These are phyloP conservation scores for Neurospora africana DNA, from an alignment of 495 filamentous ascomycete genomes.

Conservation along the genomic window DNA sequence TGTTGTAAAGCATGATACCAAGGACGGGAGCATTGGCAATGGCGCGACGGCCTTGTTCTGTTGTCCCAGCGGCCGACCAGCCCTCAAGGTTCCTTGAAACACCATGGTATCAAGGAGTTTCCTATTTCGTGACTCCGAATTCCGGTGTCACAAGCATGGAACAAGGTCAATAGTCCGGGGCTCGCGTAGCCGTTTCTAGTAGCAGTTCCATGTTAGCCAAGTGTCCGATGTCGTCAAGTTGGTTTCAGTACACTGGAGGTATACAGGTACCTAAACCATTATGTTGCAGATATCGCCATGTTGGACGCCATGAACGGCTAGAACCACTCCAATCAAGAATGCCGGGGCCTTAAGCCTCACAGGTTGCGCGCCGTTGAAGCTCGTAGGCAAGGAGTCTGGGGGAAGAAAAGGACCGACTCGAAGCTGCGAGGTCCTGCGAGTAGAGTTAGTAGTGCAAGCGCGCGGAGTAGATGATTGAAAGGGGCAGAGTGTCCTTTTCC, in stretches of 20 bases:
- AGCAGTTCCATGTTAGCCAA: background rate
- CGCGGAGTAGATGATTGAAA: slow-evolving; percentile 5
- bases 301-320: background rate
- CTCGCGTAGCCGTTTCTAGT: background rate
- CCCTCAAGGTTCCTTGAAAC: background rate
- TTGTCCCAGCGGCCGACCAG: background rate
- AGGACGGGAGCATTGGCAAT: background rate
- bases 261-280: background rate
- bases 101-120: background rate
- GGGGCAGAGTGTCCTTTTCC: background rate
- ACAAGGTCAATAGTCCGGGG: background rate
- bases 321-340: background rate
- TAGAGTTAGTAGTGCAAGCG: slow-evolving; percentile 14
- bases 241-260: background rate
- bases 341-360: background rate
- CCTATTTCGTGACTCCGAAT: background rate
- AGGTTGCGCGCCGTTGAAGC: background rate
- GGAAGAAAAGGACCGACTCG: slow-evolving; percentile 18
- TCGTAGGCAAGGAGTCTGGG: background rate
- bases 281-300: background rate
- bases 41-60: background rate
- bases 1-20: background rate
- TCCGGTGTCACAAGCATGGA: background rate
- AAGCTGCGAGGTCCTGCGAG: slow-evolving; percentile 8
- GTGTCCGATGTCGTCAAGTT: background rate